Conservation (phyloP, 306 rosid species). For the Cicer chorassanicum region DNA sequence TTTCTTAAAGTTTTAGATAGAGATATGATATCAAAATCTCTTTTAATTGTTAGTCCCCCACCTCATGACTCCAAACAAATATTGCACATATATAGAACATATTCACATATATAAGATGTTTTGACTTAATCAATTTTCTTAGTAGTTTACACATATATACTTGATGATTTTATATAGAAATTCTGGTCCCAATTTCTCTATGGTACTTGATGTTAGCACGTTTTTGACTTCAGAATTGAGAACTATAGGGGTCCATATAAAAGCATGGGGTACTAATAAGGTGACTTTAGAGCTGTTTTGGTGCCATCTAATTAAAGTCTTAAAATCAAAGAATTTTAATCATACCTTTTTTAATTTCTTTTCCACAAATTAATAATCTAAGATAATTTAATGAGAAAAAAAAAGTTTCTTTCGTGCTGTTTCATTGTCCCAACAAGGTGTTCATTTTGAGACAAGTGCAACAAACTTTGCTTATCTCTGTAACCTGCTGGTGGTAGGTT, state of each 20-base stretch:
- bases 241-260: constrained; percentile 43
- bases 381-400: background rate
- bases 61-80: too few species aligned
- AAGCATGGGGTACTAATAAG: constrained; percentile 27
- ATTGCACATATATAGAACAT: too few species aligned
- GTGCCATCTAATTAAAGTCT: constrained; percentile 42
- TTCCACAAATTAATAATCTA: constrained; percentile 42
- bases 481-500: constrained; percentile 42
- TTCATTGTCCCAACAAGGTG: constrained; percentile 47
- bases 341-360: constrained; percentile 30
- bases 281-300: constrained; percentile 42
- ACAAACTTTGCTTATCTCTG: constrained; percentile 43
- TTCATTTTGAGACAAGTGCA: constrained; percentile 36
- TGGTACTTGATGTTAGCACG: constrained; percentile 56
- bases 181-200: constrained; percentile 37
- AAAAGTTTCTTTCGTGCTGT: constrained; percentile 49
- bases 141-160: background rate
- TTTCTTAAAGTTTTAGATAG: too few species aligned
- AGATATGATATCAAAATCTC: too few species aligned
- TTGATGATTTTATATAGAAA: constrained; percentile 19
- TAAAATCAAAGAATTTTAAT: constrained; percentile 38
- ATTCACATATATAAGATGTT: background rate
- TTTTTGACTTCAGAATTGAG: constrained; percentile 36
- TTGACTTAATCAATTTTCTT: constrained; percentile 3
- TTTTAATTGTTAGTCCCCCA: too few species aligned